Evolutionary conservation across 129 eudicot species (phyloP).

Genomic region (sunflower (Helianthus annuus)): DNA sequence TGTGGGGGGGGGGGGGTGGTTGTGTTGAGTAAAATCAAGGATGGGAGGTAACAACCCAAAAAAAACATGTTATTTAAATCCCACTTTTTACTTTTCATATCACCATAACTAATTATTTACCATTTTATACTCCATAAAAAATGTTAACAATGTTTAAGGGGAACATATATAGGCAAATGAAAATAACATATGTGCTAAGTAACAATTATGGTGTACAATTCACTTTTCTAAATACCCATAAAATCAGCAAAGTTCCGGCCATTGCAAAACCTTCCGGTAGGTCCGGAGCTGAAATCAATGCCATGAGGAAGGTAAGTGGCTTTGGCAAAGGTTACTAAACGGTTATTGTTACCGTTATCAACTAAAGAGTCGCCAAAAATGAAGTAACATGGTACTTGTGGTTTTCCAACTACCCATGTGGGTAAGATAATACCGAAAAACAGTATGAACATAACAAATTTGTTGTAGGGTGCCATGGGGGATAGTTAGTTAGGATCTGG

Average conservation of each 20-base stretch:
- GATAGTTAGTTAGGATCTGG: not conserved
- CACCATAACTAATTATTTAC: not conserved
- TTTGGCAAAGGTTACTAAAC: slow-evolving; percentile 38
- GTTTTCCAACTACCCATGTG: slow-evolving; percentile 34
- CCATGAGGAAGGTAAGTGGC: slow-evolving; percentile 46
- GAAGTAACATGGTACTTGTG: slow-evolving; percentile 44
- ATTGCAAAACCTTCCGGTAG: slow-evolving; percentile 48
- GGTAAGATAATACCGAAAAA: slow-evolving; percentile 23
- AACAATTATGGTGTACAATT: not conserved
- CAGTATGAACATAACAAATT: slow-evolving; percentile 4
- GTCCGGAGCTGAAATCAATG: slow-evolving; percentile 36
- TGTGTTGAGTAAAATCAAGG: too few relatives aligned
- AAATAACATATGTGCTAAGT: not conserved
- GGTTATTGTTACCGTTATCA: slow-evolving; percentile 41
- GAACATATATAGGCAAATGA: not conserved
- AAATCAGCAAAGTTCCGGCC: slow-evolving; percentile 38
- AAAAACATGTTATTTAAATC: not conserved
- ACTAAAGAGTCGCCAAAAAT: slow-evolving; percentile 44
- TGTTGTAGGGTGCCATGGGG: slow-evolving; percentile 14
- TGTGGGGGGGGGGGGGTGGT: too few relatives aligned
- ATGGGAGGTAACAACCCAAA: not conserved
- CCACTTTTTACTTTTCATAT: not conserved
- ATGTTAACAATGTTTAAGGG: not conserved
- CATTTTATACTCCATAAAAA: not conserved
- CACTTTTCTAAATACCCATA: slow-evolving; percentile 6